phyloP scores from a whole-genome alignment of 805 yeast species.

The Zygosaccharomyces rouxii region DNA sequence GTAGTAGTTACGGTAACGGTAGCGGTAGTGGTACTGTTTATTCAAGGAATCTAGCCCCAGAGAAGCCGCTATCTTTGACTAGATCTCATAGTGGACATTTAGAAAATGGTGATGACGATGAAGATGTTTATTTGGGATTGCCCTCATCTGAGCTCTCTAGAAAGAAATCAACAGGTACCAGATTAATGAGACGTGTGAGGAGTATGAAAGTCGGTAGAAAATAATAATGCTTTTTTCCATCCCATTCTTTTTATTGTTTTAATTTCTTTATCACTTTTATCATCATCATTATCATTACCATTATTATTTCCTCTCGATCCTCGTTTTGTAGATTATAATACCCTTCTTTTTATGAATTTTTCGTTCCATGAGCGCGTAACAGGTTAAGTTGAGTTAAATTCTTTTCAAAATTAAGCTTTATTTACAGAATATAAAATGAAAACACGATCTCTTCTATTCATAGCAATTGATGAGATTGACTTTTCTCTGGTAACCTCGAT shows the following conservation, averaged over 20 bases:
- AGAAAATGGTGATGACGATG: constrained; percentile 25
- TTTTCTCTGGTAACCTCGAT: constrained; percentile 38
- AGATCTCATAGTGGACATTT: constrained; percentile 23
- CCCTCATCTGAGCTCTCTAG: constrained; percentile 27
- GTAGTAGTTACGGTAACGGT: not conserved
- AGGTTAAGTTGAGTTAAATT: not conserved
- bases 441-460: not conserved
- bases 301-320: not conserved
- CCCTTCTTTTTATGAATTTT: not conserved
- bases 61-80: constrained; percentile 17
- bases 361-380: not conserved
- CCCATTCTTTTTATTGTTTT: not conserved
- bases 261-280: not conserved
- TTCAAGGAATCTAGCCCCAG: not conserved
- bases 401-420: not conserved
- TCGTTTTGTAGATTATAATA: not conserved
- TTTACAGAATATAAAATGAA: not conserved
- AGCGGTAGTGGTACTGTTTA: not conserved
- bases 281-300: not conserved
- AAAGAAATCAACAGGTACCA: constrained; percentile 41
- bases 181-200: constrained; percentile 78
- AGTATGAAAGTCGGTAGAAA: constrained; percentile 73
- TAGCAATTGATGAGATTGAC: constrained; percentile 9
- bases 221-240: constrained; percentile 4
- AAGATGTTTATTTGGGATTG: constrained; percentile 31